Percentiles rank a stretch among this genome's conserved stretches.
These are phyloP conservation scores for Plectosphaerella sp. DNA, from an alignment of 2,329 filamentous ascomycete species.

Conservation along the genomic window DNA sequence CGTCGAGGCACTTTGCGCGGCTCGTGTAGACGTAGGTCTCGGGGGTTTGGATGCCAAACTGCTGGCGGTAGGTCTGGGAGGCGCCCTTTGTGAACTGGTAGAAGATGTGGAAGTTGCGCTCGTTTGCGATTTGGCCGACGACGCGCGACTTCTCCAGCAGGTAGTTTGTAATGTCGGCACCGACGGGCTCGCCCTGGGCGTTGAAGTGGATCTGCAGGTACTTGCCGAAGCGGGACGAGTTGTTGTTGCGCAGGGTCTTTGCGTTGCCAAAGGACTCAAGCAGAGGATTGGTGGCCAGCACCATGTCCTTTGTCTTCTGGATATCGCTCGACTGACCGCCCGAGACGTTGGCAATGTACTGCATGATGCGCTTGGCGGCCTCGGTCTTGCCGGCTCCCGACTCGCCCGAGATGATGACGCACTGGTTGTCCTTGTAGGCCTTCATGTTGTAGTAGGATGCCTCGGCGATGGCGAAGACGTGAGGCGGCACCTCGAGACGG, in stretches of 20 bases:
- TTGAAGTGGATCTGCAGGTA: slow-evolving; percentile 98
- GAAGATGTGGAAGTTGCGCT: slow-evolving; percentile 99
- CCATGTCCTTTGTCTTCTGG: slow-evolving; percentile 98
- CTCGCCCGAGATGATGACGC: slow-evolving; percentile 98
- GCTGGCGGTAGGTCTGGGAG: slow-evolving; percentile 77
- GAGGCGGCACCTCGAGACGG: slow-evolving; percentile 87
- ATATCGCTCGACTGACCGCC: slow-evolving; percentile 81
- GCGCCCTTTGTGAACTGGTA: slow-evolving; percentile 98
- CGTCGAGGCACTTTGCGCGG: slow-evolving; percentile 89
- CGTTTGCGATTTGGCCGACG: slow-evolving; percentile 89
- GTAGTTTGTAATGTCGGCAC: slow-evolving; percentile 98
- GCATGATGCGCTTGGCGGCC: slow-evolving; percentile 97
- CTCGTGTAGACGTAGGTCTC: slow-evolving; percentile 94
- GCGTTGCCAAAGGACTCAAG: slow-evolving; percentile 98
- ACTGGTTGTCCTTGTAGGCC: slow-evolving; percentile 97
- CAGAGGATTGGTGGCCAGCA: slow-evolving; percentile 93
- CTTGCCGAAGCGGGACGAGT: slow-evolving; percentile 97
- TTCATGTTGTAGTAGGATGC: slow-evolving; percentile 99
- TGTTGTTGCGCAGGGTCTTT: slow-evolving; percentile 97
- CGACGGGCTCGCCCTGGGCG: slow-evolving; percentile 80
- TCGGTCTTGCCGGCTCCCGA: slow-evolving; percentile 98
- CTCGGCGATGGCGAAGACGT: slow-evolving; percentile 97
- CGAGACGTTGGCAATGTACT: slow-evolving; percentile 97
- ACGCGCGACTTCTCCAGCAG: slow-evolving; percentile 93
- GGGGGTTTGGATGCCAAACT: slow-evolving; percentile 86